Evolutionary conservation across 495 filamentous ascomycete genomes (phyloP).

Genomic region (Cairneyella variabilis): DNA sequence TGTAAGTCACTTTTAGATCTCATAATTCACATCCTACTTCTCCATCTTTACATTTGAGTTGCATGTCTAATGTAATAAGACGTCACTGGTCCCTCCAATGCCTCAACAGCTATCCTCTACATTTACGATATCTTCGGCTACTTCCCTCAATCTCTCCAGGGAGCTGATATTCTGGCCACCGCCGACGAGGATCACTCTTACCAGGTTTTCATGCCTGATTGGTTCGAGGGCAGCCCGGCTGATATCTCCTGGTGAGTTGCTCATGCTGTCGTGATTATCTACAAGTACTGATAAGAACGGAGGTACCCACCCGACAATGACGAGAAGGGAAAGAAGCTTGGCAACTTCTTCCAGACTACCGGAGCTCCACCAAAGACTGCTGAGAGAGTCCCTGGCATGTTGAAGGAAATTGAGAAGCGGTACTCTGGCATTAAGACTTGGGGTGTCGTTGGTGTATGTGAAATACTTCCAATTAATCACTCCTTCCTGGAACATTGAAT

Average conservation of each 20-base stretch:
- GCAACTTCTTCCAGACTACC: slow-evolving; percentile 70
- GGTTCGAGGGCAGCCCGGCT: slow-evolving; percentile 56
- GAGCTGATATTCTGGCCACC: slow-evolving; percentile 66
- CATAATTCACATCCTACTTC: neutral
- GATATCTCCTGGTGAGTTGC: slow-evolving; percentile 46
- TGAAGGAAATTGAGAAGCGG: slow-evolving; percentile 52
- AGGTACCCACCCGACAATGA: slow-evolving; percentile 74
- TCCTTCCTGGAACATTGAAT: no score
- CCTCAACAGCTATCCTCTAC: slow-evolving; percentile 55
- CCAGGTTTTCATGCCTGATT: slow-evolving; percentile 67
- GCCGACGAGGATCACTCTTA: slow-evolving; percentile 50
- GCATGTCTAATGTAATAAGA: slow-evolving; percentile 36
- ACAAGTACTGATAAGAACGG: neutral
- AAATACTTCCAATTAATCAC: neutral
- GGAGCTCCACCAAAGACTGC: slow-evolving; percentile 61
- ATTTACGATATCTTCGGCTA: slow-evolving; percentile 71
- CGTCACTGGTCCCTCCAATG: slow-evolving; percentile 53
- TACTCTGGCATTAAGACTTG: slow-evolving; percentile 65
- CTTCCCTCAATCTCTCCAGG: slow-evolving; percentile 65
- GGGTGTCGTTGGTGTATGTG: slow-evolving; percentile 71
- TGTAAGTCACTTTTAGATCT: slow-evolving; percentile 42
- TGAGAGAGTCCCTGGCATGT: slow-evolving; percentile 56
- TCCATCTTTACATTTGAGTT: neutral
- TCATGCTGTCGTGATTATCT: neutral
- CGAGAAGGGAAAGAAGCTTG: slow-evolving; percentile 74